A percentile compares a stretch with the other conserved stretches of the same genome.
phyloP scores from a whole-genome alignment of 2,329 filamentous ascomycete species.

The Xylaria sp. region DNA sequence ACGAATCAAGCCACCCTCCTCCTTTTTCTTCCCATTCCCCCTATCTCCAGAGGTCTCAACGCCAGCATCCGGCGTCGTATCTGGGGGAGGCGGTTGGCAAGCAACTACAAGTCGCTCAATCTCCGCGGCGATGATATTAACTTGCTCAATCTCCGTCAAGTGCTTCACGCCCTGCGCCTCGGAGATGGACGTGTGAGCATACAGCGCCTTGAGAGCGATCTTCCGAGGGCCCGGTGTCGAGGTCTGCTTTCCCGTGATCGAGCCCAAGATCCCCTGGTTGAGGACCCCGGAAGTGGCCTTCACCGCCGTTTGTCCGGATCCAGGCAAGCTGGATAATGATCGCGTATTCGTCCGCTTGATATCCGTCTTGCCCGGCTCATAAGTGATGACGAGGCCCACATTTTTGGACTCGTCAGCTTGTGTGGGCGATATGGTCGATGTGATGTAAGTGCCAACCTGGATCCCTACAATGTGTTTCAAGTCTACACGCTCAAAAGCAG shows the following conservation, averaged over 20 bases:
- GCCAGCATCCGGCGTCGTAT: conserved; percentile 32
- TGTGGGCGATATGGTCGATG: conserved; percentile 80
- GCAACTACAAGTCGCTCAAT: conserved; percentile 74
- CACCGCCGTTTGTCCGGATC: conserved; percentile 48
- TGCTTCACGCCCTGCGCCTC: conserved; percentile 61
- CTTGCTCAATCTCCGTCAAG: conserved; percentile 65
- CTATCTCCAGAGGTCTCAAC: conserved; percentile 35
- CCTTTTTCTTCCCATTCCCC: conserved; percentile 34
- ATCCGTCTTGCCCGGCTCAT: conserved; percentile 76
- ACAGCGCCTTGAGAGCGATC: conserved; percentile 67
- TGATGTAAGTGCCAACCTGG: conserved; percentile 88
- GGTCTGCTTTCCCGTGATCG: conserved; percentile 43
- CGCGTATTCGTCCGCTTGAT: conserved; percentile 86
- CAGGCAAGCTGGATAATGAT: conserved; percentile 71
- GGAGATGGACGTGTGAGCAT: conserved; percentile 64
- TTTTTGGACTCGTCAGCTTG: conserved; percentile 84
- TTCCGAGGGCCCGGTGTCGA: conserved; percentile 53
- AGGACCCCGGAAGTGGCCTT: conserved; percentile 38
- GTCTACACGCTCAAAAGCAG: conserved; percentile 87
- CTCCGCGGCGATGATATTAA: conserved; percentile 76
- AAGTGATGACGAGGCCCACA: conserved; percentile 83
- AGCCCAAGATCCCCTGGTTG: conserved; percentile 44
- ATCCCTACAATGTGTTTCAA: conserved; percentile 78
- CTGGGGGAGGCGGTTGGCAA: conserved; percentile 53
- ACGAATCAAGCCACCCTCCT: conserved; percentile 56